phyloP scores from a whole-genome alignment of 371 early-diverging fungal species.

The Funneliformis caledonium region DNA sequence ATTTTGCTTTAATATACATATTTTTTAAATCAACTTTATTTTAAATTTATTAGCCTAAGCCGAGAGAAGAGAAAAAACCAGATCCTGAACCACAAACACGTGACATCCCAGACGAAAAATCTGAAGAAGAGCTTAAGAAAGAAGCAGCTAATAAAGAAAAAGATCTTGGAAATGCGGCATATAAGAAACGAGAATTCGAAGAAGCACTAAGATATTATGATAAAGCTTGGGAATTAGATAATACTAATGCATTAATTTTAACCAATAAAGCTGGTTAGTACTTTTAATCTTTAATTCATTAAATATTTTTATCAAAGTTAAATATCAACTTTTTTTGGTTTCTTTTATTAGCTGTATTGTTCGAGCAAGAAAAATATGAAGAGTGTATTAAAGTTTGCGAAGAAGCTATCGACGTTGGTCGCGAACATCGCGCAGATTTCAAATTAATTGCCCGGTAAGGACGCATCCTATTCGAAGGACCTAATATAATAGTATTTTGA shows the following conservation, averaged over 20 bases:
- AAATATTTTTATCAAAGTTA: background rate
- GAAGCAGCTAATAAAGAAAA: conserved; percentile 83
- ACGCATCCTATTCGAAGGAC: background rate
- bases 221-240: conserved; percentile 90
- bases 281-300: conserved; percentile 13
- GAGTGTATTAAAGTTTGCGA: conserved; percentile 93
- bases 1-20: background rate
- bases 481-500: background rate
- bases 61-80: background rate
- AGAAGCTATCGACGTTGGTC: conserved; percentile 90
- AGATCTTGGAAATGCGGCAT: conserved; percentile 88
- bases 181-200: conserved; percentile 94
- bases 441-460: conserved; percentile 89
- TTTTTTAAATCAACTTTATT: background rate
- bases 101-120: conserved; percentile 45
- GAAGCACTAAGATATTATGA: conserved; percentile 88
- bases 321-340: background rate
- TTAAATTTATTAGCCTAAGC: background rate
- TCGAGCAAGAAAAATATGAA: conserved; percentile 90
- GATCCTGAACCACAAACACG: conserved; percentile 39
- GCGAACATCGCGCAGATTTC: conserved; percentile 90
- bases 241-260: conserved; percentile 87
- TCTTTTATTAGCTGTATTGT: conserved; percentile 75
- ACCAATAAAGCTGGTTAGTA: conserved; percentile 87
- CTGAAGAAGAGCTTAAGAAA: conserved; percentile 64